Evolutionary conservation across 1,139 yeast species (phyloP).

Genomic region (Pichia sp.): DNA sequence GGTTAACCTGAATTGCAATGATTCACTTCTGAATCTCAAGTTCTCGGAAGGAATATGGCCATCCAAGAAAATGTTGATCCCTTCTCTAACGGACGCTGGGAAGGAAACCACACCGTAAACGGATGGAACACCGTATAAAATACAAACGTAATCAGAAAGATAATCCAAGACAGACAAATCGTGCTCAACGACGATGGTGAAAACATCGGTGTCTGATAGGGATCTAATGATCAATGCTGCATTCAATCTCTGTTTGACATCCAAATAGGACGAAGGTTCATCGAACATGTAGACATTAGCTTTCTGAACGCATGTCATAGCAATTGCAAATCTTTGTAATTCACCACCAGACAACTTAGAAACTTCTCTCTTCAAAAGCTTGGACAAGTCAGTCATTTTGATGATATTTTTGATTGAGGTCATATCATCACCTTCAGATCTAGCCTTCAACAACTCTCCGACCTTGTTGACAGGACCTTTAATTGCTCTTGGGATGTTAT

Average conservation of each 20-base stretch:
- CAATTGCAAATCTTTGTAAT: slow-evolving; percentile 95
- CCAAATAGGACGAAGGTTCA: slow-evolving; percentile 97
- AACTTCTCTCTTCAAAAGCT: slow-evolving; percentile 79
- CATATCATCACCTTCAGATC: slow-evolving; percentile 59
- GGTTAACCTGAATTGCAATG: slow-evolving; percentile 88
- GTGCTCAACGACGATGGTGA: slow-evolving; percentile 96
- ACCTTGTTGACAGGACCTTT: slow-evolving; percentile 87
- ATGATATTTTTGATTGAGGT: slow-evolving; percentile 54
- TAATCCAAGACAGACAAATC: slow-evolving; percentile 96
- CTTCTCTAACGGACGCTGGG: slow-evolving; percentile 96
- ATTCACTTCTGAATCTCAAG: slow-evolving; percentile 92
- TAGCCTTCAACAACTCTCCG: slow-evolving; percentile 72
- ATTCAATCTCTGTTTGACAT: slow-evolving; percentile 96
- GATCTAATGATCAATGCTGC: slow-evolving; percentile 94
- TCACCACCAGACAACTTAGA: slow-evolving; percentile 95
- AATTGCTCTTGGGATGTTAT: slow-evolving; percentile 92
- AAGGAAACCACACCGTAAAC: slow-evolving; percentile 97
- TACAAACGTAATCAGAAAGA: slow-evolving; percentile 93
- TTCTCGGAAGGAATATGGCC: slow-evolving; percentile 98
- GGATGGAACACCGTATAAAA: slow-evolving; percentile 94
- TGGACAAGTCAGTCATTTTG: slow-evolving; percentile 64
- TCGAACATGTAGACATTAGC: slow-evolving; percentile 99
- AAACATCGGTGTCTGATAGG: slow-evolving; percentile 65
- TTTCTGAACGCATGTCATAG: slow-evolving; percentile 90
- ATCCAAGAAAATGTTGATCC: slow-evolving; percentile 94